Base-by-base conservation (phyloP, 148 eudicot species). In the Rheum nobile region DNA sequence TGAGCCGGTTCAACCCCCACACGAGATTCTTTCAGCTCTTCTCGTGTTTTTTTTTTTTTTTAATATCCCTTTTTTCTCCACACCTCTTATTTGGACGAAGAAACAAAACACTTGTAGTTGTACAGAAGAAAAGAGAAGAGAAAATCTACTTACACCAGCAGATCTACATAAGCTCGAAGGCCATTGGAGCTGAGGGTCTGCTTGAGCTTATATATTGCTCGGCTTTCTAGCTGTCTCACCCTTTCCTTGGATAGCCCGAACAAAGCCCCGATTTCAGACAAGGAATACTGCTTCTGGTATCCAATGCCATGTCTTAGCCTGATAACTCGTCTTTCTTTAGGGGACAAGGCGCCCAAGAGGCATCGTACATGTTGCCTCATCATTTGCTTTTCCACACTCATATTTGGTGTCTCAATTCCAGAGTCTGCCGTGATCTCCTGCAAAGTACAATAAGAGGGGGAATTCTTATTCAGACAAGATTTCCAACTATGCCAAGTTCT, bases 231-330 rank as follows among this genome's bases (percentile, higher is more conserved):
- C 75, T 94, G 97, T 48, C 98, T 75, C 67, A 91, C 84, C 77
- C 97, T 88, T 80, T 94, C 98, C 85, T 91, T 91, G 0, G 93
- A 87, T 75, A 94, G 71, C 73, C 96, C 97, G 81, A 87, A 82
- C 76, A 83, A 75, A 42, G 43, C 83, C 73, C 96, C 98, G 26
- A 94, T 91, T 73, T 88, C 98, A 11, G 93, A 81, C 14, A 94
- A 84, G 3, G 91, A 82, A 67, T 72, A 80, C 63, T 75, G 81
- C 46, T 81, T 75, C 4, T 77, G 84, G 73, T 78, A 85, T 17
- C 85, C 87, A 57, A 94, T 83, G 43, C 97, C 98, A 26, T 76
- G 91, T 71, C 98, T 85, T 71, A 88, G 48, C 79, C 81, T 75
- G 76, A 94, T 78, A 69, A 94, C 80, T 80, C 80, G 79, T 72